Conservation (phyloP, 306 rosid genomes). For the Ziziphus jujuba region DNA sequence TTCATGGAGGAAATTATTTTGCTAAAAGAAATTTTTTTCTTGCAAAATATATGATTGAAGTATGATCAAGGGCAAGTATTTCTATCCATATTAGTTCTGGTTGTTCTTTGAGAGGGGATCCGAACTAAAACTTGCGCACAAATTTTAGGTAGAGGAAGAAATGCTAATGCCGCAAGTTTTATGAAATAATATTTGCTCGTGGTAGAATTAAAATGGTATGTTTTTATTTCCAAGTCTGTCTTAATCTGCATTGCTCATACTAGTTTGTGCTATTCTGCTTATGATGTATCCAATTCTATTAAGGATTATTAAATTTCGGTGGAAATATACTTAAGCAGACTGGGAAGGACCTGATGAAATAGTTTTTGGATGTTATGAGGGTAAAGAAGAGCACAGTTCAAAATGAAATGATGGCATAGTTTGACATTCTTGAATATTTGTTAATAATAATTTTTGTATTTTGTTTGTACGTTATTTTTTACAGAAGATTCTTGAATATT, state of each 20-base stretch:
- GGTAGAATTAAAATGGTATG: constrained; percentile 22
- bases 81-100: background rate
- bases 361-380: too few relatives aligned
- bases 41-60: background rate
- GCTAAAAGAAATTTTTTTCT: background rate
- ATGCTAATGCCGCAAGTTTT: constrained; percentile 56
- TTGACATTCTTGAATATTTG: too few relatives aligned
- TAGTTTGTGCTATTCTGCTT: background rate
- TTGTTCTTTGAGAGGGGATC: background rate
- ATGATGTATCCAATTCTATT: too few relatives aligned
- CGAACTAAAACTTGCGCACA: background rate
- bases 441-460: too few relatives aligned
- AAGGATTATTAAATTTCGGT: too few relatives aligned
- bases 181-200: constrained; percentile 42
- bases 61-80: background rate
- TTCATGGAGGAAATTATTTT: background rate
- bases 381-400: too few relatives aligned
- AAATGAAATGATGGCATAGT: too few relatives aligned
- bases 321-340: too few relatives aligned
- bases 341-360: too few relatives aligned
- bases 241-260: background rate
- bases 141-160: constrained; percentile 53
- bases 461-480: too few relatives aligned
- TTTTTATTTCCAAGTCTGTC: background rate
- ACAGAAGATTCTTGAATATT: too few relatives aligned